phyloP scores from a whole-genome alignment of 768 basidiomycete species.

The Psilocybe sp. region DNA sequence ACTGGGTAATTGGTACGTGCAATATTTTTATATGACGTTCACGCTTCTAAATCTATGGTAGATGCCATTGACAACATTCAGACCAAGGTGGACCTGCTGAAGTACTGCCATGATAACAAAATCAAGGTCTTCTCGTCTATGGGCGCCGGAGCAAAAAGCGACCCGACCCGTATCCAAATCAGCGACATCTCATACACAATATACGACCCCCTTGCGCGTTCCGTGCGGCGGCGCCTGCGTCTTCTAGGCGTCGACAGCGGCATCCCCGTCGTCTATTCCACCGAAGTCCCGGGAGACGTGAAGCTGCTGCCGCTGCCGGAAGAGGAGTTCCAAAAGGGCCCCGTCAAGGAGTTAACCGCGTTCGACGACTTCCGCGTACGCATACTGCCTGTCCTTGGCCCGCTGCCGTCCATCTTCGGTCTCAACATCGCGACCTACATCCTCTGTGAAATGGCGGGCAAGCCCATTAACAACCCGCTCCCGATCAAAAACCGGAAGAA shows the following conservation, averaged over 20 bases:
- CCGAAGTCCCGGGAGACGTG: conserved; percentile 87
- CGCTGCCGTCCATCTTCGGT: conserved; percentile 88
- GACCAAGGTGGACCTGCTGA: conserved; percentile 92
- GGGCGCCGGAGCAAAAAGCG: conserved; percentile 93
- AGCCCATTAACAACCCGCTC: conserved; percentile 79
- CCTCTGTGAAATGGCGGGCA: conserved; percentile 79
- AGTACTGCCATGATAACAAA: conserved; percentile 76
- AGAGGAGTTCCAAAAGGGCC: conserved; percentile 87
- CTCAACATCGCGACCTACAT: conserved; percentile 88
- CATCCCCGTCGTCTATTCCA: conserved; percentile 92
- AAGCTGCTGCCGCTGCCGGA: conserved; percentile 88
- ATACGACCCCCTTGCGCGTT: conserved; percentile 92
- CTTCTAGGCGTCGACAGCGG: conserved; percentile 57
- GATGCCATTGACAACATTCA: conserved; percentile 98
- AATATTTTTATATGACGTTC: neutral
- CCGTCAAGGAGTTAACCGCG: conserved; percentile 83
- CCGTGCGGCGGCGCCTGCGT: conserved; percentile 78
- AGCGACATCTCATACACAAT: conserved; percentile 90
- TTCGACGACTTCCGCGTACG: conserved; percentile 94
- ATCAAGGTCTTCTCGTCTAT: conserved; percentile 96
- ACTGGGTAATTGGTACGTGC: conserved; percentile 87
- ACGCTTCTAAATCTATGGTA: conserved; percentile 14
- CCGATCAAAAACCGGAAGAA: conserved; percentile 85
- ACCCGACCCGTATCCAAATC: conserved; percentile 94
- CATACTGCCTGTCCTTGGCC: conserved; percentile 88